Base-by-base conservation (phyloP, 176 grass and related monocot genomes). In the Musa schizocarpa region DNA sequence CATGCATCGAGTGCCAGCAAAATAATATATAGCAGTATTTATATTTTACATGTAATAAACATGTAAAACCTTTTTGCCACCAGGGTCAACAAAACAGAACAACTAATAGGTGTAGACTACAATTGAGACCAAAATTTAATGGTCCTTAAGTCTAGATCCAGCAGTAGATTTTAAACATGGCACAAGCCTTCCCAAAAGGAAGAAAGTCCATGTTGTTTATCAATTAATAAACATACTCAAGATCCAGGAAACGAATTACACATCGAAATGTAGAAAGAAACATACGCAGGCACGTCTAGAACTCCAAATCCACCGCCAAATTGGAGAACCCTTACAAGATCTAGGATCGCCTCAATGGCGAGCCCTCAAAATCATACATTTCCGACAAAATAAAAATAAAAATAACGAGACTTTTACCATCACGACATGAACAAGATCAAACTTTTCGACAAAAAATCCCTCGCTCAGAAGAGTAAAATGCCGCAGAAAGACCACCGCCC, bases 331-430 rank as follows among this genome's bases (percentile, higher is more conserved):
- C 11, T 70, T 16, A 14, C 52, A 24, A 59, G 77, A 70, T 57
- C 66, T 59, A 79, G 13, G 7, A 22, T 12, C 77, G 9, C 9
- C 16, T 11, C 52, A 17, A 67, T 16, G 26, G 21, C 5, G 25
- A 70, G 8, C 17, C 27, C n/a, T 23, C 65, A 70, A 79, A 79
- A 79, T 57, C 14, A 69, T 20, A 43, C 23, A 17, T 43, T 65
- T 70, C 61, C 22, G 11, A 27, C 26, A 27, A 27, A 22, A 7
- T 24, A 71, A 58, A 21, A 50, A 25, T 19, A 43, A 2, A 11
- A 61, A 69, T 59, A 50, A 17, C 4, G 70, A 59, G 64, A 79
- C 23, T 53, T 71, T 58, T 43, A 17, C 9, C 2, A 20, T 17
- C 14, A 11, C 25, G 11, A 22, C 68, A 20, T 11, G 68, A 17